phyloP scores from a whole-genome alignment of 352 stramenopile species.

The Phytophthora fragariaefolia region DNA sequence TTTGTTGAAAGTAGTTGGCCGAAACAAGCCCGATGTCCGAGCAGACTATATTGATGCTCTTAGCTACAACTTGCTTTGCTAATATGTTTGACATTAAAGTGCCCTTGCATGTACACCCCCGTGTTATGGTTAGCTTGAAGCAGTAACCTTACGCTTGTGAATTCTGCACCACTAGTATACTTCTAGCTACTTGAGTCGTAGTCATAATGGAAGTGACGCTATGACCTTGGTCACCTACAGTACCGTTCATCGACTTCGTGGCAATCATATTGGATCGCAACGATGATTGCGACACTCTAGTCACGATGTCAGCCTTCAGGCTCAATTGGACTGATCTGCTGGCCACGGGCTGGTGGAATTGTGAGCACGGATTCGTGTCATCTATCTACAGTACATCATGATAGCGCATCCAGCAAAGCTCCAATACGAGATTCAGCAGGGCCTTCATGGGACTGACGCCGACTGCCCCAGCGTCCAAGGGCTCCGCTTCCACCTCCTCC shows the following conservation, averaged over 20 bases:
- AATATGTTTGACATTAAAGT: no score
- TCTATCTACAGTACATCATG: slow-evolving; percentile 17
- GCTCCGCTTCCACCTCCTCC: slow-evolving; percentile 15
- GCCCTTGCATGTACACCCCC: no score
- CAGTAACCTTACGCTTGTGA: background rate
- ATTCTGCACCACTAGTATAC: background rate
- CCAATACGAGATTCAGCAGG: slow-evolving; percentile 47
- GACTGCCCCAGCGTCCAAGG: slow-evolving; percentile 34
- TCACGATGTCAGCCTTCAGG: no score
- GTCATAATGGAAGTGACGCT: background rate
- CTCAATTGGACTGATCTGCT: no score
- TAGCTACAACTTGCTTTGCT: no score
- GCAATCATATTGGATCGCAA: no score
- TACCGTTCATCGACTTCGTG: no score
- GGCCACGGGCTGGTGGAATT: no score
- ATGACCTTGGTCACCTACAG: background rate
- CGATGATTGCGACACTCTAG: no score
- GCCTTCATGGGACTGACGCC: slow-evolving; percentile 41
- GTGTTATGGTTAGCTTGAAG: no score
- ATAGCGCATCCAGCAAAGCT: slow-evolving; percentile 47
- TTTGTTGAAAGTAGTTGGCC: background rate
- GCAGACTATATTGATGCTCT: no score
- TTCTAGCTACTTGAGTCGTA: background rate
- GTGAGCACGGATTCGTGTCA: background rate
- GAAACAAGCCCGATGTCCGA: no score